Evolutionary conservation across 192 early-diverging fungal species (phyloP), one percentile per base, ranked within the genome.

Genomic region (Coemansia sp.): DNA sequence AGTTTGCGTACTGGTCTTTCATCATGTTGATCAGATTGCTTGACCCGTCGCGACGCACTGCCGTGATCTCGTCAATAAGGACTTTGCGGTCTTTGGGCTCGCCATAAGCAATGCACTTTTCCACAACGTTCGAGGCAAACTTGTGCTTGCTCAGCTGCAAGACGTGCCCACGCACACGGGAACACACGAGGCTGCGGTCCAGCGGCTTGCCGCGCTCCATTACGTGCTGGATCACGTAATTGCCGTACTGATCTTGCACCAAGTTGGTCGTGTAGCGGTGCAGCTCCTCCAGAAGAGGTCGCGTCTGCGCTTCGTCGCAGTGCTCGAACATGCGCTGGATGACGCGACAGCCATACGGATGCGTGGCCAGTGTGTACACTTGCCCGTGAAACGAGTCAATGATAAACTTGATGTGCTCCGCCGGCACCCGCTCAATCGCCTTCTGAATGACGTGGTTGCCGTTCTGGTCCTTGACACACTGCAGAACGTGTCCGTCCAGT

Each of bases 401-500:
- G 64, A 99, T 95, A 58, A 99, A 99, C 67, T 89, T 86, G 68
- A 97, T 94, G 77, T 97, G 91, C 56, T 93, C 86, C 12, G 90
- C 88, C 46, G 90, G 89, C 37, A 99, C 93, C 24, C 95, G 89
- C 79, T 99, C 97, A 53, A 99, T 96, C 20, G 95, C 97, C 77
- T 99, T 99, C 78, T 99, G 97, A 67, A 99, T 97, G 14, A 99
- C 97, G 61, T 99, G 97, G 79, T 99, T 99, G 53, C 97, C 97
- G 74, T 99, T 99, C 79, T 99, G 97, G 73, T 99, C 97, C 78
- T 98, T 97, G 70, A 99, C 94, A 72, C 97, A 99, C 78, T 97
- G 96, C 26, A 99, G 83, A 4, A 99, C 94, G 79, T 94, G 87
- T 1, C 95, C 95, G 64, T 97, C 93, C 50, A 99, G 82, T 68